phyloP scores from a whole-genome alignment of 441 rosid genomes.

The Pelargonium fulgidum region DNA sequence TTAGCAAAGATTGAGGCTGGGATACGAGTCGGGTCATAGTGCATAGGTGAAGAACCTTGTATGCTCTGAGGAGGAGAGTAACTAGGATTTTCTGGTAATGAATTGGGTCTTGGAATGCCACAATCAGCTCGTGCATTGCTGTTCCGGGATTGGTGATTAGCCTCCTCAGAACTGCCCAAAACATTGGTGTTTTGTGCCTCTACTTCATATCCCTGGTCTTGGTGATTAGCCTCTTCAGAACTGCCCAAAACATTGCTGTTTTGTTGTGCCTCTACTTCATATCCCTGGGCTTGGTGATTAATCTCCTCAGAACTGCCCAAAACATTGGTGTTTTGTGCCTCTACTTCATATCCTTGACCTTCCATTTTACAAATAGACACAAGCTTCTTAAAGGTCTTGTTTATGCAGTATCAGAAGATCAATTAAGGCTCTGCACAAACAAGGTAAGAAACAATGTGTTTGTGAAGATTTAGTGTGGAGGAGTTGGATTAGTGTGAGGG shows the following conservation, averaged over 20 bases:
- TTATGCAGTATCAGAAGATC: no score
- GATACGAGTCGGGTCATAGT: slow-evolving; percentile 54
- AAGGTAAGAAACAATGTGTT: no score
- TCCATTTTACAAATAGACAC: neutral
- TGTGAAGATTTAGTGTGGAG: neutral
- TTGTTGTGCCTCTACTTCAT: slow-evolving; percentile 14
- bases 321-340: slow-evolving; percentile 8
- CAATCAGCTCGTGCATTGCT: no score
- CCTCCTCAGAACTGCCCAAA: slow-evolving; percentile 14
- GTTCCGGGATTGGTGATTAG: neutral
- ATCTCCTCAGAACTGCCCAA: slow-evolving; percentile 11
- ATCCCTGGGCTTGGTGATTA: neutral
- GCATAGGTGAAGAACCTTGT: no score
- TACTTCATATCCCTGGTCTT: neutral
- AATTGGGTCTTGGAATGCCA: no score
- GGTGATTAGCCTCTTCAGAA: slow-evolving; percentile 14
- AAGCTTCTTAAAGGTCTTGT: neutral
- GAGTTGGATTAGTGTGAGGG: neutral
- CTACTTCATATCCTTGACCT: neutral
- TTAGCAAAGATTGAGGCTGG: slow-evolving; percentile 52
- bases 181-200: slow-evolving; percentile 6
- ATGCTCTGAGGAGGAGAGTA: no score
- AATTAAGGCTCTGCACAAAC: no score
- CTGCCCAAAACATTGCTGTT: neutral
- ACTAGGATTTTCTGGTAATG: no score